Conservation (phyloP, 2,329 filamentous ascomycete species). For the Mariannaea sp. region DNA sequence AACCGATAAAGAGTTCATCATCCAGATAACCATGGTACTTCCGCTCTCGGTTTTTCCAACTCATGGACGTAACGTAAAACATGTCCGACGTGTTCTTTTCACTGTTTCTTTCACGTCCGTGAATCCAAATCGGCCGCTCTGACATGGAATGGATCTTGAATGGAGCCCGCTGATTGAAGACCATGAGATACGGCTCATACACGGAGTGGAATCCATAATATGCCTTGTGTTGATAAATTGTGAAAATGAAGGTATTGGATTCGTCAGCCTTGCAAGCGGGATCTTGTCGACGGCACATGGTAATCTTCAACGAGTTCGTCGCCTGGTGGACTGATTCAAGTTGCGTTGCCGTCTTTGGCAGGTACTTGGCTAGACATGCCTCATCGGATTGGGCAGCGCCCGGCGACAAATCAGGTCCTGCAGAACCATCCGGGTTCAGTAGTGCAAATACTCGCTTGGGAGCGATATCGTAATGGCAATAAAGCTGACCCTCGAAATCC, state of each 20-base stretch:
- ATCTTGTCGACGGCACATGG: conserved; percentile 57
- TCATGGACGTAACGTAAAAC: conserved; percentile 62
- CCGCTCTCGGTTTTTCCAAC: conserved; percentile 54
- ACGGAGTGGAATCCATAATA: conserved; percentile 53
- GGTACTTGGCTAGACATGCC: conserved; percentile 51
- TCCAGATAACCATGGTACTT: conserved; percentile 62
- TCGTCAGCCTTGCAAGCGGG: conserved; percentile 47
- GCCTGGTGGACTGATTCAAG: conserved; percentile 61
- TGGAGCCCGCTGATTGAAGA: conserved; percentile 53
- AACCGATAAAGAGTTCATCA: conserved; percentile 58
- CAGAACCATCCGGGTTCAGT: conserved; percentile 50
- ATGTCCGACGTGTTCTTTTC: conserved; percentile 52
- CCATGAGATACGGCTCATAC: conserved; percentile 61
- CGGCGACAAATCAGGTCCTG: conserved; percentile 52
- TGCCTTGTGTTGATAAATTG: conserved; percentile 60
- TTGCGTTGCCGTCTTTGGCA: conserved; percentile 45
- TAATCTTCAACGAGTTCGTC: conserved; percentile 62
- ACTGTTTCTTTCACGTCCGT: conserved; percentile 48
- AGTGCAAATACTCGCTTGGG: conserved; percentile 56
- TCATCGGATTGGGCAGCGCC: conserved; percentile 45
- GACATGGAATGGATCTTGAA: conserved; percentile 58
- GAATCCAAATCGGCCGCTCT: conserved; percentile 58
- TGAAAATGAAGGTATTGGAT: conserved; percentile 59
- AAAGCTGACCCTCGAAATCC: conserved; percentile 52
- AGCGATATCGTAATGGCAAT: conserved; percentile 58